A percentile compares a stretch with the other conserved stretches of the same genome.
phyloP scores from a whole-genome alignment of 805 yeast genomes.

The Candida lessepsii region DNA sequence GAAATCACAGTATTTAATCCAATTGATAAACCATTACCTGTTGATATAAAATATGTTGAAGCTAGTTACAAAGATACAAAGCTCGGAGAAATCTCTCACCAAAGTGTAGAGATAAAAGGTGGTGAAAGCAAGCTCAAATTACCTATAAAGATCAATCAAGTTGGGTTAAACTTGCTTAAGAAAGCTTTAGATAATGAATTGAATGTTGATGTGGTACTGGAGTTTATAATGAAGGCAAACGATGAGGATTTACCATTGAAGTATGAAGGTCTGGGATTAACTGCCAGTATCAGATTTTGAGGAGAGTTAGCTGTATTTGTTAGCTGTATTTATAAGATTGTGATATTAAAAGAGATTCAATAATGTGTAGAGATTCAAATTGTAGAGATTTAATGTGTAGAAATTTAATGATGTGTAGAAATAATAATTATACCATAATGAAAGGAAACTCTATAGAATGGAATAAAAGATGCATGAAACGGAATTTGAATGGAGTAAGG shows the following conservation, averaged over 20 bases:
- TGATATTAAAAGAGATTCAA: too few relatives aligned
- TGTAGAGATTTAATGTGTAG: too few relatives aligned
- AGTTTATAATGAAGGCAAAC: background rate
- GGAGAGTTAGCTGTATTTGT: too few relatives aligned
- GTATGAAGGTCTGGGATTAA: slow-evolving; percentile 4
- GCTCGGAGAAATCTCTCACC: slow-evolving; percentile 46
- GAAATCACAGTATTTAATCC: slow-evolving; percentile 59
- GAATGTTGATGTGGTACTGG: slow-evolving; percentile 45
- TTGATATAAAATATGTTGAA: slow-evolving; percentile 43
- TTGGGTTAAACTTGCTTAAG: slow-evolving; percentile 49
- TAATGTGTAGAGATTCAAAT: too few relatives aligned
- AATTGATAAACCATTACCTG: slow-evolving; percentile 41
- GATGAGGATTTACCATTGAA: background rate
- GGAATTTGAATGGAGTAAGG: too few relatives aligned
- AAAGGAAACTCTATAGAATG: too few relatives aligned
- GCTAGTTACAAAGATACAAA: slow-evolving; percentile 48
- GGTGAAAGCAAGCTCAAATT: slow-evolving; percentile 24
- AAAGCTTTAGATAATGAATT: slow-evolving; percentile 53
- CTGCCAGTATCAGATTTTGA: slow-evolving; percentile 5
- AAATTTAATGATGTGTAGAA: too few relatives aligned
- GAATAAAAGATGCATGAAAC: too few relatives aligned
- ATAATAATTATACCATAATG: too few relatives aligned
- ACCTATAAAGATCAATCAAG: slow-evolving; percentile 46
- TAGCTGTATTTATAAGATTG: too few relatives aligned
- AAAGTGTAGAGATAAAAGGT: slow-evolving; percentile 26